Percentiles rank a stretch among this genome's conserved stretches.
Conservation (phyloP, 208 protist species). For the Porcisia deanei region DNA sequence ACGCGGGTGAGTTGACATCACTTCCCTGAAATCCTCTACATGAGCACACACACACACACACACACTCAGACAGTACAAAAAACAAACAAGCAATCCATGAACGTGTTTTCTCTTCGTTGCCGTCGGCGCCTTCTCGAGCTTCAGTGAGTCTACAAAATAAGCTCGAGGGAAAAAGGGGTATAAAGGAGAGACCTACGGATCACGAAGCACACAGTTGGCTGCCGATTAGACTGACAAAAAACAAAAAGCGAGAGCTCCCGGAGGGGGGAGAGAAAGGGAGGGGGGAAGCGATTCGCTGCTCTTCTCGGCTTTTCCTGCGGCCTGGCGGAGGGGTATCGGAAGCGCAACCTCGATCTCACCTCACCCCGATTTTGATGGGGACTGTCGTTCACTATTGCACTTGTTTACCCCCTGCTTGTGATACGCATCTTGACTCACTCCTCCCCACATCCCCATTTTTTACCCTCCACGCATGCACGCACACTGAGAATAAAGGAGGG, state of each 20-base stretch:
- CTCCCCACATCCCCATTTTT: too few species aligned
- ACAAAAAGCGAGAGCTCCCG: not conserved
- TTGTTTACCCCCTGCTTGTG: too few species aligned
- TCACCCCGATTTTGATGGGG: too few species aligned
- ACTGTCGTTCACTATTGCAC: too few species aligned
- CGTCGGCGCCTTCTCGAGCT: not conserved
- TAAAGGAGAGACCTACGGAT: not conserved
- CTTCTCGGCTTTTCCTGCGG: too few species aligned
- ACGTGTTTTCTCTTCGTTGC: not conserved
- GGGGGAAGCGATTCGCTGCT: not conserved
- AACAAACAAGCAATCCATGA: not conserved
- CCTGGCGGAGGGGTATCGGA: too few species aligned
- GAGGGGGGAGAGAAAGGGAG: not conserved
- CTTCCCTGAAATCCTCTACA: not conserved
- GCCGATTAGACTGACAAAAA: not conserved
- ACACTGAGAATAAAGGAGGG: too few species aligned
- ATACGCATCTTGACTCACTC: too few species aligned
- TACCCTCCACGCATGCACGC: too few species aligned
- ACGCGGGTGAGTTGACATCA: not conserved
- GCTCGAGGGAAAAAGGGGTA: too few species aligned
- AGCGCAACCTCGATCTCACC: too few species aligned
- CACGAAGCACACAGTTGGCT: not conserved
- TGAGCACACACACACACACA: constrained; percentile 4
- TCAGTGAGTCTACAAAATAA: too few species aligned
- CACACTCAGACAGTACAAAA: not conserved